Conservation (phyloP, 306 rosid species). For the Cajanus cajan region DNA sequence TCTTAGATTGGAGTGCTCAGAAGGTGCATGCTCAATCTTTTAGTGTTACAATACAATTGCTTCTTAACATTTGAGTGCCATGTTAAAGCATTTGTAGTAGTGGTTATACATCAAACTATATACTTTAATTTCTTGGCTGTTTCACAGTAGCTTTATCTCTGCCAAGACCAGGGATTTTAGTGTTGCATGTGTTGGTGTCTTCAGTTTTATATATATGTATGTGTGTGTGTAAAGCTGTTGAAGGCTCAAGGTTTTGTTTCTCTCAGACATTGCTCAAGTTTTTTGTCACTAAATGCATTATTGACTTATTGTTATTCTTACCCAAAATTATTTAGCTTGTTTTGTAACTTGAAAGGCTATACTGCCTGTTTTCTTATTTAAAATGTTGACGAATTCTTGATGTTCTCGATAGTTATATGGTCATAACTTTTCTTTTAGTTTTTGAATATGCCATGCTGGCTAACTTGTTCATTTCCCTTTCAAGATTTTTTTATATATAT, state of each 20-base stretch:
- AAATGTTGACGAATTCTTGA: slow-evolving; percentile 9
- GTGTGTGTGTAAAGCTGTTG: slow-evolving; percentile 26
- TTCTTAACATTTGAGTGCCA: slow-evolving; percentile 13
- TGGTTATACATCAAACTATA: slow-evolving; percentile 15
- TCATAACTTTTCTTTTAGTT: neutral
- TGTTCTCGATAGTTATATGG: slow-evolving; percentile 3
- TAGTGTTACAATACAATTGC: neutral
- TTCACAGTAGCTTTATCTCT: neutral
- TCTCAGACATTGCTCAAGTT: neutral
- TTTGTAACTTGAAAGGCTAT: neutral
- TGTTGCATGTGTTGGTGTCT: no score
- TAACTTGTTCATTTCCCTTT: slow-evolving; percentile 7
- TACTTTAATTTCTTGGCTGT: neutral
- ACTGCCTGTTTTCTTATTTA: neutral
- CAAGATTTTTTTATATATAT: neutral
- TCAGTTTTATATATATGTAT: no score
- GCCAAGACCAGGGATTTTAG: neutral
- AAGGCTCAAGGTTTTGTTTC: slow-evolving; percentile 1
- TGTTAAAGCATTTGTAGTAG: neutral
- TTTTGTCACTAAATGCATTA: neutral
- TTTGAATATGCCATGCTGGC: neutral
- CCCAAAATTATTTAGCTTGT: neutral
- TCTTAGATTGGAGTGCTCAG: slow-evolving; percentile 65
- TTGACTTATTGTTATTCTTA: neutral
- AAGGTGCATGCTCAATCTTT: slow-evolving; percentile 56